These are phyloP conservation scores for Oropetium thomaeum DNA, from an alignment of 176 grass and related monocot species.

Conservation along the genomic window DNA sequence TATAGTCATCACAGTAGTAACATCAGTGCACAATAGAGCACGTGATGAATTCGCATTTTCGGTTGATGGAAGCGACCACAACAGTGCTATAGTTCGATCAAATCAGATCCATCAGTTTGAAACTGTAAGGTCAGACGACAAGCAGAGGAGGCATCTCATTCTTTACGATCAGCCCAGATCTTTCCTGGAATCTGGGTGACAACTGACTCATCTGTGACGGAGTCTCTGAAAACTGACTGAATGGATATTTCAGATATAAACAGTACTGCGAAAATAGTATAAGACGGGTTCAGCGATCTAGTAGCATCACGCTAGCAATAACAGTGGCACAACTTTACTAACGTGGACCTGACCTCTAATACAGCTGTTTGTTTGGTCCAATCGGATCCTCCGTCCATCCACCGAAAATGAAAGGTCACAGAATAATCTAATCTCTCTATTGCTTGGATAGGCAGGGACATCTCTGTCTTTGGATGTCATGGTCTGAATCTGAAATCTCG, in stretches of 20 bases:
- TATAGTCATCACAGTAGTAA: neutral
- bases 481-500: constrained; percentile 20
- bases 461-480: constrained; percentile 25
- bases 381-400: neutral
- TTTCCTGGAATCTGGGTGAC: neutral
- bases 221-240: no score
- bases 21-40: neutral
- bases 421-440: constrained; percentile 23
- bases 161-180: neutral
- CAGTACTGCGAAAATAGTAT: neutral
- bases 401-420: constrained; percentile 18
- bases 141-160: neutral
- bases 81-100: neutral
- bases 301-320: neutral
- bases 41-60: neutral
- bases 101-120: neutral
- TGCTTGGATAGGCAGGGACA: constrained; percentile 15
- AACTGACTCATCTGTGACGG: neutral
- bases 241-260: neutral
- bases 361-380: neutral
- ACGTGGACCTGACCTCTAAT: no score
- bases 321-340: neutral
- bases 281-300: neutral
- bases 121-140: neutral
- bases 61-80: neutral